Base-by-base conservation (phyloP, 2,329 filamentous ascomycete species). In the Westerdykella aurantiaca region DNA sequence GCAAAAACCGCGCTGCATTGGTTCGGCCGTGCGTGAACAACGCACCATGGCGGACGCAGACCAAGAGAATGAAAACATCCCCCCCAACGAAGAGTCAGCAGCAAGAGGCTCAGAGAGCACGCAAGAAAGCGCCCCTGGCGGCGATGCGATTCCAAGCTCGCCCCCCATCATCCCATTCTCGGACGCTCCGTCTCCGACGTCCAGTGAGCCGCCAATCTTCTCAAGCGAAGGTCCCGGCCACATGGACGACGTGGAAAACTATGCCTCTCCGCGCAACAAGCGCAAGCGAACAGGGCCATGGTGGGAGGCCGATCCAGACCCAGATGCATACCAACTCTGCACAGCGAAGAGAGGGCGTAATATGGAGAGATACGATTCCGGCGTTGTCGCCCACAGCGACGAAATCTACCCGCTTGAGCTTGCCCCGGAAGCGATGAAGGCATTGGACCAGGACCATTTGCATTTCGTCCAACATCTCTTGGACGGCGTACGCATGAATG, bases 221-320 rank as follows among this genome's bases (percentile, higher is more conserved):
- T 66, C 63, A 14, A 63, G 59, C 31, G 60, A 64, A 31, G 61
- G 58, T 23, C 58, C 62, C 1, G 45, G 49, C 4, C 60, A 61
- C 17, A 56, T 50, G 2, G 56, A 52, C 3, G 63, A 64, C 33
- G 47, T 61, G 13, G 48, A 48, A 23, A 64, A 65, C 33, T 66
- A 66, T 38, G 47, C 58, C 23, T 57, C 60, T 1, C 62, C 60
- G 5, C 59, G 63, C 14, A 45, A 51, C 42, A 66, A 66, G 48
- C 53, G 61, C 35, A 66, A 66, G 42, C 56, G 56, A 40, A 54
- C 52, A 41, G 61, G 61, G 38, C 45, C 57, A 10, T 66, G 63
- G 63, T 65, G 57, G 50, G 47, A 48, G 13, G 39, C 9, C 37
- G 22, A 38, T 29, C 11, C 25, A 29, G 25, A 4, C 18, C 18